Evolutionary conservation across 208 protist species (phyloP).

Genomic region (Pavlovales sp.): DNA sequence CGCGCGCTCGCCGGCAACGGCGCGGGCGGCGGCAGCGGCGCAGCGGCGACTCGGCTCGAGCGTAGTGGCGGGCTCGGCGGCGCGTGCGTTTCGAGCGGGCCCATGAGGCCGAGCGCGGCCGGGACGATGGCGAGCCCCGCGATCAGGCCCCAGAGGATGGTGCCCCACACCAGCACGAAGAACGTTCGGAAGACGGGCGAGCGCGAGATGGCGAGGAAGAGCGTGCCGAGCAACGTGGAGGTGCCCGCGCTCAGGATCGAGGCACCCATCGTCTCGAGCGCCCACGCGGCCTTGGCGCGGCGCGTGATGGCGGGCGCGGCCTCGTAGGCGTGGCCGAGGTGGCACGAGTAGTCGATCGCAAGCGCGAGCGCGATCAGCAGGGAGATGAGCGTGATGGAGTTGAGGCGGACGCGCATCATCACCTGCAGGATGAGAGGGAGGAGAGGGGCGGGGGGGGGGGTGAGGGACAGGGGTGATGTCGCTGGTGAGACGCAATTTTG

Average conservation of each 20-base stretch:
- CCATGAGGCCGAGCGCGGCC: background rate
- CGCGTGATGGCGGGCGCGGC: background rate
- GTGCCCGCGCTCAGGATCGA: conserved; percentile 30
- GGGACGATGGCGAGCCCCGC: background rate
- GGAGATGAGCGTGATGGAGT: conserved; percentile 33
- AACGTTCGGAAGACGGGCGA: conserved; percentile 13
- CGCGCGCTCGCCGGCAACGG: too few relatives aligned
- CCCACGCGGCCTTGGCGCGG: background rate
- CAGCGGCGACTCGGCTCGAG: too few relatives aligned
- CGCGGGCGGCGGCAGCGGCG: too few relatives aligned
- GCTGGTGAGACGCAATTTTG: too few relatives aligned
- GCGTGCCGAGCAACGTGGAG: conserved; percentile 40
- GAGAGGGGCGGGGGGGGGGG: too few relatives aligned
- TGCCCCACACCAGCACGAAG: conserved; percentile 22
- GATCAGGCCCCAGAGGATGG: background rate
- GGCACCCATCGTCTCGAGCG: conserved; percentile 35
- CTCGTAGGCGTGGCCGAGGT: conserved; percentile 31
- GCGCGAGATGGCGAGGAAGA: conserved; percentile 22
- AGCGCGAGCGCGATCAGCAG: conserved; percentile 32
- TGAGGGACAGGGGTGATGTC: too few relatives aligned
- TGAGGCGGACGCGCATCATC: conserved; percentile 17
- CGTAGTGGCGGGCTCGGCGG: too few relatives aligned
- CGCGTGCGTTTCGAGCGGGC: background rate
- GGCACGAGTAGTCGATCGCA: conserved; percentile 38
- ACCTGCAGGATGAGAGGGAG: too few relatives aligned